A percentile compares a stretch with the other conserved stretches of the same genome.
Evolutionary conservation across 1,139 yeast species (phyloP).

Genomic region (Candida labiduridarum): DNA sequence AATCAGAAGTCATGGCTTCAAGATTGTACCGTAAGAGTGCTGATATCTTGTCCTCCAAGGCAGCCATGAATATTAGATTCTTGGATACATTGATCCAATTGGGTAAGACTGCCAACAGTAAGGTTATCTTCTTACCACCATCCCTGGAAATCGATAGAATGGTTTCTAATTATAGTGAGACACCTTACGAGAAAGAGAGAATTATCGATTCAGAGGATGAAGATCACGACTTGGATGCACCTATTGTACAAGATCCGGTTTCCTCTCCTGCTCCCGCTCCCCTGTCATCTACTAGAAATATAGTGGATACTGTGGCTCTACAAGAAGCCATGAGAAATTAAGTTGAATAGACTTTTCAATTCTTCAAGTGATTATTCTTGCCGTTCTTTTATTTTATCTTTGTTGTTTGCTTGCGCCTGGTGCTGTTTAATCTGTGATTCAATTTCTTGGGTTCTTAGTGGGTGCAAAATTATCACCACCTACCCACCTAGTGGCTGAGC

Average conservation of each 20-base stretch:
- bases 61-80: constrained; percentile 81
- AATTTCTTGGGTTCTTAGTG: background rate
- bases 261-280: background rate
- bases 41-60: constrained; percentile 73
- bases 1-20: constrained; percentile 77
- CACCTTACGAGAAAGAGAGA: constrained; percentile 13
- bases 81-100: constrained; percentile 79
- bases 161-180: constrained; percentile 27
- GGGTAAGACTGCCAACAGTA: constrained; percentile 64
- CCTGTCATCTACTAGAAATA: constrained; percentile 11
- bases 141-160: constrained; percentile 44
- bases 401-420: background rate
- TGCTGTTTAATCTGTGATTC: background rate
- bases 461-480: background rate
- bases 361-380: background rate
- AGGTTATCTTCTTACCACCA: constrained; percentile 76
- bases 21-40: constrained; percentile 81
- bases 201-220: constrained; percentile 23
- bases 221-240: constrained; percentile 21
- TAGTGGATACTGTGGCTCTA: constrained; percentile 29
- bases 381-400: background rate
- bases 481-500: background rate
- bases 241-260: constrained; percentile 3
- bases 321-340: constrained; percentile 29
- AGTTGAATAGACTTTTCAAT: background rate